phyloP scores from a whole-genome alignment of 768 basidiomycete species.

The Lyophyllum decastes region DNA sequence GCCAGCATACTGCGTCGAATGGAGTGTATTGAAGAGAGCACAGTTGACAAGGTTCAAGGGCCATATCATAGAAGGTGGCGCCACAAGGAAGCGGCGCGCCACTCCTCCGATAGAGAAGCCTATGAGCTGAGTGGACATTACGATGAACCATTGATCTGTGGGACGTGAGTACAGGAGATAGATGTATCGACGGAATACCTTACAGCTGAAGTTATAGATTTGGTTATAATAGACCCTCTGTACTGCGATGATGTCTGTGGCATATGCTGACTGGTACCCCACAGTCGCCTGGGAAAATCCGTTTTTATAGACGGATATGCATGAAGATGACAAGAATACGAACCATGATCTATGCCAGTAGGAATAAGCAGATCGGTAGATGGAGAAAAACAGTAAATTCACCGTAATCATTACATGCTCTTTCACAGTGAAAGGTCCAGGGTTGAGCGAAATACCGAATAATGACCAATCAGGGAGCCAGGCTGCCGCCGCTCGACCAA shows the following conservation, averaged over 20 bases:
- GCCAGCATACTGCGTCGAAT: slow-evolving; percentile 67
- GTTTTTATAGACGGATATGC: not conserved
- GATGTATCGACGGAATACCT: slow-evolving; percentile 18
- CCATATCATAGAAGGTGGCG: slow-evolving; percentile 68
- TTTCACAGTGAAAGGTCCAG: slow-evolving; percentile 77
- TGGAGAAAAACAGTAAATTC: slow-evolving; percentile 14
- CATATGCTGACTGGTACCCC: slow-evolving; percentile 63
- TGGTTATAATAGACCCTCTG: slow-evolving; percentile 69
- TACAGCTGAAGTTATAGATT: slow-evolving; percentile 59
- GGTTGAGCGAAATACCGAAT: slow-evolving; percentile 66
- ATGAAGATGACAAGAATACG: slow-evolving; percentile 24
- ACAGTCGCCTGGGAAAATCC: slow-evolving; percentile 50
- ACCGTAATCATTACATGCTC: slow-evolving; percentile 68
- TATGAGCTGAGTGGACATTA: slow-evolving; percentile 68
- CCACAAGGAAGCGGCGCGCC: slow-evolving; percentile 70
- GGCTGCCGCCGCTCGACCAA: slow-evolving; percentile 59
- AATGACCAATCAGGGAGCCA: slow-evolving; percentile 55
- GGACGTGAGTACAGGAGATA: not conserved
- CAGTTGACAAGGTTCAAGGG: slow-evolving; percentile 70
- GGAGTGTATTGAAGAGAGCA: slow-evolving; percentile 75
- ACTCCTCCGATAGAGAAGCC: slow-evolving; percentile 80
- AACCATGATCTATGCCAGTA: slow-evolving; percentile 34
- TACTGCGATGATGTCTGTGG: slow-evolving; percentile 71
- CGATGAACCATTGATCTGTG: slow-evolving; percentile 70
- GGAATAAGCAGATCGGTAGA: not conserved